These are phyloP conservation scores for Pyricularia grisea DNA, from an alignment of 2,329 filamentous ascomycete species.

Conservation along the genomic window DNA sequence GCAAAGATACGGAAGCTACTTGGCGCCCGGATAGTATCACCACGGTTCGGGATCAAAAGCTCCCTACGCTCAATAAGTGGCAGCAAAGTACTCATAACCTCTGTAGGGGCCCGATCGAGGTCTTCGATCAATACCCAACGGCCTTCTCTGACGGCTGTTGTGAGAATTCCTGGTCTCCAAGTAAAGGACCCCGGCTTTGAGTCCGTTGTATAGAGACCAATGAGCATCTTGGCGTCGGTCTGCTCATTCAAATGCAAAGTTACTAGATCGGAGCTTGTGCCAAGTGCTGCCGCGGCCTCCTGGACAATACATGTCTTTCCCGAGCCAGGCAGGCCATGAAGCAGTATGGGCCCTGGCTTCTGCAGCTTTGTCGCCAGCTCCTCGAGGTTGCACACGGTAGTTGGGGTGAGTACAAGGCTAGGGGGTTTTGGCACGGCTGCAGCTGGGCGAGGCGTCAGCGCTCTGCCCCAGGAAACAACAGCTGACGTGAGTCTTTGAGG, in stretches of 20 bases:
- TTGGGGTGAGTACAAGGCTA: constrained; percentile 59
- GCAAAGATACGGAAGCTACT: constrained; percentile 86
- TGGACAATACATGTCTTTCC: constrained; percentile 86
- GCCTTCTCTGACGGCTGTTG: constrained; percentile 86
- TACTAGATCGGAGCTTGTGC: constrained; percentile 73
- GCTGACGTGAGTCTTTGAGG: constrained; percentile 40
- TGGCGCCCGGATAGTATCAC: constrained; percentile 74
- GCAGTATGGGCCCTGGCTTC: constrained; percentile 59
- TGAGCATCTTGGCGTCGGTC: constrained; percentile 91
- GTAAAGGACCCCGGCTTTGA: constrained; percentile 79
- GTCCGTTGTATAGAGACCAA: constrained; percentile 89
- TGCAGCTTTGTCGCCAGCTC: constrained; percentile 60
- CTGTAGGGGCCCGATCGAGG: constrained; percentile 85
- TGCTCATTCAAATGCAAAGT: constrained; percentile 97
- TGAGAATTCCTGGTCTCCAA: constrained; percentile 88
- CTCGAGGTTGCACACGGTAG: constrained; percentile 63
- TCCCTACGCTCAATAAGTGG: constrained; percentile 91
- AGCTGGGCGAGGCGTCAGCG: constrained; percentile 57
- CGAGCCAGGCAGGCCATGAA: constrained; percentile 75
- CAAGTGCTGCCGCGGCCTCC: constrained; percentile 71
- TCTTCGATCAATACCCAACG: constrained; percentile 98
- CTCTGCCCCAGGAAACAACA: constrained; percentile 55
- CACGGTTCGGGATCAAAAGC: constrained; percentile 79
- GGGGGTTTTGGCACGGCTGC: constrained; percentile 36
- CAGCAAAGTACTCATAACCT: constrained; percentile 86